Base-by-base conservation (phyloP, 352 stramenopile species). In the Hyaloperonospora brassicae region DNA sequence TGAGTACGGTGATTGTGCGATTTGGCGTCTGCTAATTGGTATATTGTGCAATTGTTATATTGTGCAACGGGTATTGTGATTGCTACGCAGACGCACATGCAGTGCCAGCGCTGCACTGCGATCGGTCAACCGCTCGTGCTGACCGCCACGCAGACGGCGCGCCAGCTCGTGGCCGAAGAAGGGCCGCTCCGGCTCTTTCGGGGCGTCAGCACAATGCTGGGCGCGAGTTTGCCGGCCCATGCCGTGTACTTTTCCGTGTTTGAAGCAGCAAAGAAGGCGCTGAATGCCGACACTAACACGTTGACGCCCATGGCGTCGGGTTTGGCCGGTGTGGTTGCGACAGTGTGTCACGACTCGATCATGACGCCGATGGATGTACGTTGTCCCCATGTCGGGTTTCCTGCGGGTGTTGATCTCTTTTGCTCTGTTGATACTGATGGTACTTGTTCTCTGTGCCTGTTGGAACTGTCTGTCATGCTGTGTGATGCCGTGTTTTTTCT, bases 361-460 rank as follows among this genome's bases (percentile, higher is more conserved):
- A 98, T 99, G 93, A 98, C 95, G 8, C 96, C 97, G 8, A 95
- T 98, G 79, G 96, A 99, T 79, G 82, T 91, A 80, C 50, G 75
- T 62, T 10, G 17, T 31, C 17, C 41, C 47, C 4, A 17, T 31
- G 7, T 23, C 5, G 13, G 1, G 25, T 21, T 31, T 24, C 31
- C 10, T 22, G 12, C 40, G n/a, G 11, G 1, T 40, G 11, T 40
- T 11, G 25, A 13, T 17, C 17, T 17, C 17, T 17, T 17, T 17
- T 17, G 17, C 17, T 17, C 17, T 17, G 17, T 17, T 17, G 17
- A 17, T 17, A 17, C 17, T 17, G 17, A 17, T 17, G 17, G 17
- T 17, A 17, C 17, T 17, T 17, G 17, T 17, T 17, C 17, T 17
- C 17, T 17, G 17, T 17, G 17, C 17, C 17, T 17, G 17, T 17